Evolutionary conservation across 495 filamentous ascomycete genomes (phyloP).

Genomic region (Aspergillus indologenus): DNA sequence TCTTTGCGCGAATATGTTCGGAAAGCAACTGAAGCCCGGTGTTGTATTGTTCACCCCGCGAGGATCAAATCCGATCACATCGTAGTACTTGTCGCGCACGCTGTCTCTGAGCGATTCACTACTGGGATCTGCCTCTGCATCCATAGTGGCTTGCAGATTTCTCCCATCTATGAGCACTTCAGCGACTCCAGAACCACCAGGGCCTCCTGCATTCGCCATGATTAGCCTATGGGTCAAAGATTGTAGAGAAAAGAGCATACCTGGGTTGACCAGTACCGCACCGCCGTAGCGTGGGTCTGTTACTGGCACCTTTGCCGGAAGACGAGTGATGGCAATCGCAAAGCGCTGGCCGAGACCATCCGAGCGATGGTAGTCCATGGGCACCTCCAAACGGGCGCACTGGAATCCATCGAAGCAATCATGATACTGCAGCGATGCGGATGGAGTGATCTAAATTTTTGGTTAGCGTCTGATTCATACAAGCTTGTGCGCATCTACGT

Average conservation of each 20-base stretch:
- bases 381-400: slow-evolving; percentile 56
- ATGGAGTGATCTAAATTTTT: slow-evolving; percentile 26
- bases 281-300: slow-evolving; percentile 46
- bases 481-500: not conserved
- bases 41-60: slow-evolving; percentile 51
- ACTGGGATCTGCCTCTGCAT: slow-evolving; percentile 32
- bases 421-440: slow-evolving; percentile 31
- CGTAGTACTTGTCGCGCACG: slow-evolving; percentile 41
- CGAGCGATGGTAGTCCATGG: slow-evolving; percentile 52
- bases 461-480: slow-evolving; percentile 1
- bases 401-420: slow-evolving; percentile 44
- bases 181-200: slow-evolving; percentile 47
- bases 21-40: slow-evolving; percentile 49
- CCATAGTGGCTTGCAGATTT: slow-evolving; percentile 42
- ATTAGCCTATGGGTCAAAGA: slow-evolving; percentile 8
- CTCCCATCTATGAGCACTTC: slow-evolving; percentile 35
- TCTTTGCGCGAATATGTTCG: slow-evolving; percentile 33
- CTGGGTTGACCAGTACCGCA: slow-evolving; percentile 45
- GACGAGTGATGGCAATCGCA: slow-evolving; percentile 50
- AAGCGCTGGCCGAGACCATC: slow-evolving; percentile 37
- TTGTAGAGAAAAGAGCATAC: slow-evolving; percentile 25
- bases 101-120: not conserved
- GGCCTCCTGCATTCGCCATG: slow-evolving; percentile 42
- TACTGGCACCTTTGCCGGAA: slow-evolving; percentile 46
- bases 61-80: slow-evolving; percentile 57